Evolutionary conservation across 441 rosid genomes (phyloP).

Genomic region (Rhodomyrtus psidioides): DNA sequence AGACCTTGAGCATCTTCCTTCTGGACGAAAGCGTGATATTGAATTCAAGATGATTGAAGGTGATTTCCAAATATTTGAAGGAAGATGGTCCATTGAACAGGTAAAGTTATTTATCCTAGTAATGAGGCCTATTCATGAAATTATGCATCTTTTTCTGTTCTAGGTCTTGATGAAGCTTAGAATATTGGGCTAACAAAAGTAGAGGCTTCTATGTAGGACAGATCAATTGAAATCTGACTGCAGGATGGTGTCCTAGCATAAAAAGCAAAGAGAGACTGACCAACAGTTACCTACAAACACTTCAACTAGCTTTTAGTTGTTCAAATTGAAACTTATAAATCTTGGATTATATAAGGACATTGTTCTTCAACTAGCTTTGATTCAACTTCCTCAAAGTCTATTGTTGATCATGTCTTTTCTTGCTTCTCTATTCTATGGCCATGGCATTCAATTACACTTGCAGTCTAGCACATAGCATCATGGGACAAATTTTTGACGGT

Average conservation of each 20-base stretch:
- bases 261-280: background rate
- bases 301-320: background rate
- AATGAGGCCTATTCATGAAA: background rate
- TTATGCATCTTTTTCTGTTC: background rate
- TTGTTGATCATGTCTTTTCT: background rate
- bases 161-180: background rate
- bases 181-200: background rate
- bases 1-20: slow-evolving; percentile 51
- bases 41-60: slow-evolving; percentile 90
- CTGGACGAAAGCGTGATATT: slow-evolving; percentile 62
- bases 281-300: background rate
- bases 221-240: background rate
- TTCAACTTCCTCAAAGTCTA: background rate
- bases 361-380: background rate
- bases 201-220: background rate
- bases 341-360: background rate
- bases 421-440: background rate
- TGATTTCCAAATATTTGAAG: slow-evolving; percentile 73
- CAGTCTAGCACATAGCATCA: background rate
- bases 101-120: slow-evolving; percentile 19
- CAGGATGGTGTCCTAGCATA: background rate
- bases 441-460: background rate
- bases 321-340: background rate
- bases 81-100: slow-evolving; percentile 89
- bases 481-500: background rate